These are phyloP conservation scores for Yarrowia phangngaensis DNA, from an alignment of 805 yeast genomes.

Conservation along the genomic window DNA sequence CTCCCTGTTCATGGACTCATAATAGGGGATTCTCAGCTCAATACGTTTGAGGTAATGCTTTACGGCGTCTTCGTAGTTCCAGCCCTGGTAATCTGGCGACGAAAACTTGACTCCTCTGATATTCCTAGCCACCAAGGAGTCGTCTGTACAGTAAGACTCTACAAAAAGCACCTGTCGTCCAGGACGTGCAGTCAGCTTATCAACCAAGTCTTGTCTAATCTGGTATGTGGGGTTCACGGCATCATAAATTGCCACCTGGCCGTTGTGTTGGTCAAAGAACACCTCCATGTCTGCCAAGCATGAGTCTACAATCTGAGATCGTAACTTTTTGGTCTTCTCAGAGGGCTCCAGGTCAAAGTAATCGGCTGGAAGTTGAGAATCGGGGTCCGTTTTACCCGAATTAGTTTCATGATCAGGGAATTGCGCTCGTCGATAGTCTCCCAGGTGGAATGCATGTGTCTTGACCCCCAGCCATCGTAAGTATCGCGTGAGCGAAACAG, in stretches of 20 bases:
- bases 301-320: constrained; percentile 56
- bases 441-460: constrained; percentile 85
- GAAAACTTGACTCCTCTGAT: constrained; percentile 73
- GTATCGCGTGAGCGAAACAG: constrained; percentile 87
- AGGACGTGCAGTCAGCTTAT: constrained; percentile 48
- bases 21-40: constrained; percentile 59
- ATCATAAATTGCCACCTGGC: constrained; percentile 94
- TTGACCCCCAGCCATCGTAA: constrained; percentile 95
- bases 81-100: constrained; percentile 80
- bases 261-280: constrained; percentile 71
- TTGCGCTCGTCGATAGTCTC: constrained; percentile 70
- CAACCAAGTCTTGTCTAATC: constrained; percentile 58
- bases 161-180: constrained; percentile 79
- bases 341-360: constrained; percentile 56
- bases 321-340: constrained; percentile 48
- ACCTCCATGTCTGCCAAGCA: constrained; percentile 66
- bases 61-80: constrained; percentile 72
- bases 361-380: constrained; percentile 58
- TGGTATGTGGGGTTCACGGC: constrained; percentile 81
- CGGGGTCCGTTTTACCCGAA: constrained; percentile 40
- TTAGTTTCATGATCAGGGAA: constrained; percentile 27
- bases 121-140: constrained; percentile 61
- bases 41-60: constrained; percentile 74
- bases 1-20: constrained; percentile 59
- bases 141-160: constrained; percentile 80